Evolutionary conservation across 768 basidiomycete species (phyloP).

Genomic region (Lactarius sp.): DNA sequence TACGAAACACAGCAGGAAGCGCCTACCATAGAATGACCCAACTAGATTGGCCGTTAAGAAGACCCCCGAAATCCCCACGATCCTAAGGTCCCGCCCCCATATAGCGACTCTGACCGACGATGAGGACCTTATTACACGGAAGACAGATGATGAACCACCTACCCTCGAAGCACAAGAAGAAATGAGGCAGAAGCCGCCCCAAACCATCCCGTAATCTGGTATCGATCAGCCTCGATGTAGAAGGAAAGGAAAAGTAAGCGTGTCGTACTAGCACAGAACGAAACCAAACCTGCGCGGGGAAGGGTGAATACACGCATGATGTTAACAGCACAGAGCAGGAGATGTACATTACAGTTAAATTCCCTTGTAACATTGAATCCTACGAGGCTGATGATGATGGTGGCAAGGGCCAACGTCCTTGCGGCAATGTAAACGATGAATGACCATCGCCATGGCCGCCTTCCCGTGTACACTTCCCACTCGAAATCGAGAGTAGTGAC

Average conservation of each 20-base stretch:
- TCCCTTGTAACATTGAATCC: constrained; percentile 18
- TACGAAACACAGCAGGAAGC: not conserved
- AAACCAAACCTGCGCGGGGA: constrained; percentile 10
- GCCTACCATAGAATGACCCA: constrained; percentile 5
- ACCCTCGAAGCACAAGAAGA: constrained; percentile 23
- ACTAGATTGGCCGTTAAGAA: constrained; percentile 7
- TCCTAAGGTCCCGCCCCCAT: constrained; percentile 16
- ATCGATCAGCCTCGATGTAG: not conserved
- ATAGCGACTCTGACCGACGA: constrained; percentile 17
- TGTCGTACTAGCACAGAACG: constrained; percentile 18
- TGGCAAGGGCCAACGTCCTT: constrained; percentile 9
- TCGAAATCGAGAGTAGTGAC: constrained; percentile 18
- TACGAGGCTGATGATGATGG: constrained; percentile 11
- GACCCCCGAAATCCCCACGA: not conserved
- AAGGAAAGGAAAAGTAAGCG: not conserved
- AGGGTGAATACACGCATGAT: not conserved
- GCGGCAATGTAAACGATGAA: constrained; percentile 16
- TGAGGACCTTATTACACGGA: not conserved
- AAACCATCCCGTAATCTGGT: constrained; percentile 13
- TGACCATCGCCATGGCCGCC: constrained; percentile 24
- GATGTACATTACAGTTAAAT: constrained; percentile 17
- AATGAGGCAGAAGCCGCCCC: constrained; percentile 9
- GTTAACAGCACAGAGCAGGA: not conserved
- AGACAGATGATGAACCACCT: not conserved
- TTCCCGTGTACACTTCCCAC: constrained; percentile 23